Conservation (phyloP, 768 basidiomycete genomes). For the Suillus placidus region DNA sequence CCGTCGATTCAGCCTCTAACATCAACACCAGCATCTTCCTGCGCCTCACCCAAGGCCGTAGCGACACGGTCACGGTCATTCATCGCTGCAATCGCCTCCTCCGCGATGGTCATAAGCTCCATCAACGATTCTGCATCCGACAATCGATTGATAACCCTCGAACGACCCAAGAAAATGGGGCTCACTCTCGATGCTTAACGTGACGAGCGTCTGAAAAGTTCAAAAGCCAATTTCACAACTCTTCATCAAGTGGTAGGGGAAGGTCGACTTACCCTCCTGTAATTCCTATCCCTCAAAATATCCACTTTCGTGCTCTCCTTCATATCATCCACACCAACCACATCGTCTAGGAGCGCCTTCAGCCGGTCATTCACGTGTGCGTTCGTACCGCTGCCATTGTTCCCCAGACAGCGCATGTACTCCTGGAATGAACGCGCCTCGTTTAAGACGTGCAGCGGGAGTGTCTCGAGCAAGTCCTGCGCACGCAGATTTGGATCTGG, state of each 20-base stretch:
- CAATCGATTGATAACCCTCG: background rate
- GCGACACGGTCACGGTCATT: slow-evolving; percentile 33
- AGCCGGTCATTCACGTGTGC: slow-evolving; percentile 24
- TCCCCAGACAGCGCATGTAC: slow-evolving; percentile 40
- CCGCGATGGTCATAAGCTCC: slow-evolving; percentile 36
- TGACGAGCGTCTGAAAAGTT: slow-evolving; percentile 40
- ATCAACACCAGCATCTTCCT: slow-evolving; percentile 3
- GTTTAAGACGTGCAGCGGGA: slow-evolving; percentile 42
- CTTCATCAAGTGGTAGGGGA: background rate
- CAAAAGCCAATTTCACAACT: background rate
- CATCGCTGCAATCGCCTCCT: slow-evolving; percentile 34
- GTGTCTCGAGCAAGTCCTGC: slow-evolving; percentile 37
- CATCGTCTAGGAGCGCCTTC: slow-evolving; percentile 43
- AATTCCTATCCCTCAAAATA: slow-evolving; percentile 45
- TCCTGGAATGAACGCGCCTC: slow-evolving; percentile 43
- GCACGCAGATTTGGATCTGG: slow-evolving; percentile 15
- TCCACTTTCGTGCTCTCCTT: slow-evolving; percentile 40
- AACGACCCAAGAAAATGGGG: background rate
- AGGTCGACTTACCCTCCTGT: slow-evolving; percentile 40
- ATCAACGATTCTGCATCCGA: slow-evolving; percentile 33
- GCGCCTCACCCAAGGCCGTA: slow-evolving; percentile 13
- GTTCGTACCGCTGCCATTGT: slow-evolving; percentile 15
- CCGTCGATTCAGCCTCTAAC: background rate
- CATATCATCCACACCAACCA: slow-evolving; percentile 36
- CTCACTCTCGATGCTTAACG: slow-evolving; percentile 51